phyloP scores from a whole-genome alignment of 148 eudicot genomes.

The Rhododendron griersonianum region DNA sequence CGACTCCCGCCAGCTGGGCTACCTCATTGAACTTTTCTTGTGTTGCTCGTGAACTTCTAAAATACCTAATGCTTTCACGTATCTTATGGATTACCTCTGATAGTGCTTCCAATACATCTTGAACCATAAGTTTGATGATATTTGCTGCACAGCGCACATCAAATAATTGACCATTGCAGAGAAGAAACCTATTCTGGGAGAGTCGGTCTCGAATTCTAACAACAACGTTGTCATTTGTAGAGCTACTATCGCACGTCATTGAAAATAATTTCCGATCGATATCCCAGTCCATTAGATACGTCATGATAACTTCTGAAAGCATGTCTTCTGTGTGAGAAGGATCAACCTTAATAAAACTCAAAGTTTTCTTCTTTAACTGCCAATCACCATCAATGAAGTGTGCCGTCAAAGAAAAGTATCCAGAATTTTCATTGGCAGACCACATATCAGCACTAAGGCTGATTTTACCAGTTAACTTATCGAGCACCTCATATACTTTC shows the following conservation, averaged over 20 bases:
- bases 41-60: slow-evolving; percentile 48
- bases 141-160: slow-evolving; percentile 69
- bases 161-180: slow-evolving; percentile 55
- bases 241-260: slow-evolving; percentile 61
- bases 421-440: slow-evolving; percentile 55
- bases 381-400: slow-evolving; percentile 72
- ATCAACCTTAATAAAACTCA: slow-evolving; percentile 51
- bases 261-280: slow-evolving; percentile 75
- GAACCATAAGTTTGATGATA: slow-evolving; percentile 56
- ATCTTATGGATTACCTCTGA: slow-evolving; percentile 48
- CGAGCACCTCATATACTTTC: slow-evolving; percentile 62
- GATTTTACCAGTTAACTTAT: slow-evolving; percentile 69
- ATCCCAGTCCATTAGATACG: slow-evolving; percentile 57
- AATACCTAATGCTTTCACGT: slow-evolving; percentile 67
- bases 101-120: slow-evolving; percentile 56
- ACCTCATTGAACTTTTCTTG: slow-evolving; percentile 47
- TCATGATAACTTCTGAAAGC: slow-evolving; percentile 36
- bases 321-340: slow-evolving; percentile 39
- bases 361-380: slow-evolving; percentile 56
- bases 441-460: slow-evolving; percentile 64
- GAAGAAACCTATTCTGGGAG: slow-evolving; percentile 53
- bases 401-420: slow-evolving; percentile 65
- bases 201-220: slow-evolving; percentile 63
- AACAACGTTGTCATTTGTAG: slow-evolving; percentile 54
- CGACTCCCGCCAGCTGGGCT: slow-evolving; percentile 25